These are phyloP conservation scores for Podaxis sp. DNA, from an alignment of 768 basidiomycete species.

Conservation along the genomic window DNA sequence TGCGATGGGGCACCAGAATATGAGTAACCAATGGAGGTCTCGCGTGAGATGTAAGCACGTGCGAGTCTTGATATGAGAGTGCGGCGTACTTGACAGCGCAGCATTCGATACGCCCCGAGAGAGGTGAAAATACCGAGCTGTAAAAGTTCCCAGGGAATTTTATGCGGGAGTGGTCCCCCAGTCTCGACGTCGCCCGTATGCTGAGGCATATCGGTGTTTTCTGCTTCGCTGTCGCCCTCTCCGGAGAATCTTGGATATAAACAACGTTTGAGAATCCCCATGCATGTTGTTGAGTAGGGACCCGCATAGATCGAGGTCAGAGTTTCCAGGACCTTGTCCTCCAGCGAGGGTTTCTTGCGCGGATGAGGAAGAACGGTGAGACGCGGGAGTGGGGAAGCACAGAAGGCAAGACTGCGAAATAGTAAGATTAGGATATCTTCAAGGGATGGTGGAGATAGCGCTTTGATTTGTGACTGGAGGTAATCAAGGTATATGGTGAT, in stretches of 20 bases:
- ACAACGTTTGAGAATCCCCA: slow-evolving; percentile 58
- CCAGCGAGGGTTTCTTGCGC: slow-evolving; percentile 36
- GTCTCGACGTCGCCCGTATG: not conserved
- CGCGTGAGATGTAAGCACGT: slow-evolving; percentile 60
- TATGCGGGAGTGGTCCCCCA: not conserved
- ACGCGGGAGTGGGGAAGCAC: slow-evolving; percentile 65
- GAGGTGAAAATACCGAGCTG: slow-evolving; percentile 42
- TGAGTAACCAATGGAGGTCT: slow-evolving; percentile 52
- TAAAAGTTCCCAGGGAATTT: slow-evolving; percentile 18
- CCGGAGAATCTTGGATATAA: slow-evolving; percentile 47
- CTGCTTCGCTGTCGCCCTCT: slow-evolving; percentile 3
- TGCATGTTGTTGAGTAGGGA: slow-evolving; percentile 64
- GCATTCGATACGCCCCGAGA: slow-evolving; percentile 59
- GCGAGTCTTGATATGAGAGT: slow-evolving; percentile 63
- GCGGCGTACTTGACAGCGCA: slow-evolving; percentile 64
- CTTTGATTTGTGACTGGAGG: slow-evolving; percentile 60
- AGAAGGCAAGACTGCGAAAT: slow-evolving; percentile 69
- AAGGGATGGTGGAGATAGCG: slow-evolving; percentile 54
- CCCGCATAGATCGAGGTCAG: slow-evolving; percentile 61
- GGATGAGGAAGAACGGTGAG: slow-evolving; percentile 52
- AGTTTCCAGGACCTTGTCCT: slow-evolving; percentile 57
- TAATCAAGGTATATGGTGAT: slow-evolving; percentile 63
- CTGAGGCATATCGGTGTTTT: slow-evolving; percentile 9
- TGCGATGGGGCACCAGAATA: slow-evolving; percentile 60
- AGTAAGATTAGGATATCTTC: slow-evolving; percentile 63